Evolutionary conservation across 768 basidiomycete genomes (phyloP).

Genomic region (Mycena leptocephala): DNA sequence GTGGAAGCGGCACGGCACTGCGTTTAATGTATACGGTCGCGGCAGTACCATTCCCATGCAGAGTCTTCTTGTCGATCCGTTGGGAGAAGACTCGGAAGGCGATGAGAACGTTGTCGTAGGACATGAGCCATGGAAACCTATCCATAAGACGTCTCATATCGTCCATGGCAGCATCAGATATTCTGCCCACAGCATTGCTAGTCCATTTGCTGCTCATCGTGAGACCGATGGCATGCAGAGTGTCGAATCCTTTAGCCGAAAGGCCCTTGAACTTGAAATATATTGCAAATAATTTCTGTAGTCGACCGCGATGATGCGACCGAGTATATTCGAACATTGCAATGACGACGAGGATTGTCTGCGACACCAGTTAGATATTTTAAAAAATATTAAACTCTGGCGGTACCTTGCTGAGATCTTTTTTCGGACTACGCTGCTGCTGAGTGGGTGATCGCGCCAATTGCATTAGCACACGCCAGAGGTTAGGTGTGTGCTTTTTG

Average conservation of each 20-base stretch:
- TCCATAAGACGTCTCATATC: background rate
- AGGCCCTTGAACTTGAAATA: conserved; percentile 57
- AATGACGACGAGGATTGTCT: conserved; percentile 46
- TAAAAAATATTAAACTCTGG: background rate
- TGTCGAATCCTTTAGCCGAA: conserved; percentile 56
- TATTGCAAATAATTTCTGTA: conserved; percentile 51
- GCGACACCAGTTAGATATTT: background rate
- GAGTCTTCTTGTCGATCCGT: conserved; percentile 50
- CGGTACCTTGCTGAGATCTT: conserved; percentile 43
- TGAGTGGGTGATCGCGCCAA: conserved; percentile 30
- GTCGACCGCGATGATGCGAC: conserved; percentile 40
- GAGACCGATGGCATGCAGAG: conserved; percentile 52
- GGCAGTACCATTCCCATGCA: conserved; percentile 55
- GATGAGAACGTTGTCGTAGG: background rate
- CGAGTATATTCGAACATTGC: conserved; percentile 47
- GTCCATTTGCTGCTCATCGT: conserved; percentile 60
- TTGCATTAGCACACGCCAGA: conserved; percentile 33
- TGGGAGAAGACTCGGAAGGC: conserved; percentile 56
- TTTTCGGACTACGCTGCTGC: conserved; percentile 29
- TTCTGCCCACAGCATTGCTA: background rate
- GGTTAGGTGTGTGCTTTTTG: conserved; percentile 20
- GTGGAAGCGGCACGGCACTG: conserved; percentile 32
- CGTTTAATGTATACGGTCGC: conserved; percentile 53
- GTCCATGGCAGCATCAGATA: background rate
- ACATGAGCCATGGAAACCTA: conserved; percentile 1